These are phyloP conservation scores for Fusarium circinatum DNA, from an alignment of 2,329 filamentous ascomycete genomes.

Conservation along the genomic window DNA sequence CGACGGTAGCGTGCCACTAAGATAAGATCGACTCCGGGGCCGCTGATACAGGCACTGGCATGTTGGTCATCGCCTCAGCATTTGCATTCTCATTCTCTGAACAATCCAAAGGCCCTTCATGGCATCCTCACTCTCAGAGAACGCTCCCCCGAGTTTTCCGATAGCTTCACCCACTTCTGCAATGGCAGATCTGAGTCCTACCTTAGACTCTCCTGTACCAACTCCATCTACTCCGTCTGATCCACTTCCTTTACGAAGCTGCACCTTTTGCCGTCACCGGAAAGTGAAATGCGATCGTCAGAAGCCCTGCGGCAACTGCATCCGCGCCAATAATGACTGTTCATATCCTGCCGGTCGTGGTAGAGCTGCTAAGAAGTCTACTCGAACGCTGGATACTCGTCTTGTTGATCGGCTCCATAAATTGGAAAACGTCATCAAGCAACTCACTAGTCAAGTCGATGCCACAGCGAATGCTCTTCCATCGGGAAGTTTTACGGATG, in stretches of 20 bases:
- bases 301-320: neutral
- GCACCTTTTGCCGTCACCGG: neutral
- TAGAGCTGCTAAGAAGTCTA: neutral
- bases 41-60: too few species aligned
- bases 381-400: neutral
- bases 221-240: neutral
- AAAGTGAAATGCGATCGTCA: neutral
- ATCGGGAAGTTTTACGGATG: too few species aligned
- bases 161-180: rapidly evolving
- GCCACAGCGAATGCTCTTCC: too few species aligned
- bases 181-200: rapidly evolving
- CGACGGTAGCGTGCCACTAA: neutral
- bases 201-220: rapidly evolving
- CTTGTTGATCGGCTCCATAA: neutral
- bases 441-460: neutral
- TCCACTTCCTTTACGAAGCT: neutral
- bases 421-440: neutral
- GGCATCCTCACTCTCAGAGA: rapidly evolving
- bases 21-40: neutral
- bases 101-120: neutral
- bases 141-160: rapidly evolving
- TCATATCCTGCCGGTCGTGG: neutral
- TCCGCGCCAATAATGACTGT: rapidly evolving
- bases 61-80: too few species aligned
- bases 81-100: too few species aligned